Base-by-base conservation (phyloP, 768 basidiomycete genomes). In the Tylopilus plumbeoviolaceoides region DNA sequence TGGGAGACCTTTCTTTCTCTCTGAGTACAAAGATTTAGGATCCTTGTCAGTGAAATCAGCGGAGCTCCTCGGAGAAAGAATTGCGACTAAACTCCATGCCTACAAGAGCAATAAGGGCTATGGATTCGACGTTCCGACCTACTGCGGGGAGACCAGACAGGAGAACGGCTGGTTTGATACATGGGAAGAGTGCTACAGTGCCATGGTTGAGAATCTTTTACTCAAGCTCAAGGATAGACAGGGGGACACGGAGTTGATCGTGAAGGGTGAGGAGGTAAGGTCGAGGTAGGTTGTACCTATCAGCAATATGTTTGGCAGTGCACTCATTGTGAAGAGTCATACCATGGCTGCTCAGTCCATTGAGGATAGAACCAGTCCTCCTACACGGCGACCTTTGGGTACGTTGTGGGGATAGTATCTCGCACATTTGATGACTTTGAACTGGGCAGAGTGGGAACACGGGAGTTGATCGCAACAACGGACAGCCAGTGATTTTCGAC, bases 361-460 rank as follows among this genome's bases (percentile, higher is more conserved):
- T 91, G 48, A 64, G 67, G 11, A 75, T 89, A 28, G 67, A 80
- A 39, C 89, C 89, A 2, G 87, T 84, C 2, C 75, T 90, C 20
- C 64, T 90, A 10, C 89, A 91, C 56, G 89, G 89, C 1, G 89
- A 91, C 63, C 74, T 91, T 33, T 91, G 89, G 88, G 88, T 86
- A 66, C 49, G 79, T 64, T 30, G 20, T 43, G 10, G 18, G 18
- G 44, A 23, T n/a, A 18, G 10, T 28, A 21, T 31, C 31, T 47
- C 8, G 25, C 15, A 40, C 38, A 27, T 31, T 36, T 51, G 33
- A 52, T 45, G 47, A 51, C 47, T 41, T 39, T 44, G 50, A 50
- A 38, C 30, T 38, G 28, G 28, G 23, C 20, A 89, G 89, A 87
- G 83, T 53, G 88, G 89, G 7, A 91, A 90, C 63, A 81, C 76